phyloP scores from a whole-genome alignment of 306 rosid species.

The Citrullus mucosospermus region DNA sequence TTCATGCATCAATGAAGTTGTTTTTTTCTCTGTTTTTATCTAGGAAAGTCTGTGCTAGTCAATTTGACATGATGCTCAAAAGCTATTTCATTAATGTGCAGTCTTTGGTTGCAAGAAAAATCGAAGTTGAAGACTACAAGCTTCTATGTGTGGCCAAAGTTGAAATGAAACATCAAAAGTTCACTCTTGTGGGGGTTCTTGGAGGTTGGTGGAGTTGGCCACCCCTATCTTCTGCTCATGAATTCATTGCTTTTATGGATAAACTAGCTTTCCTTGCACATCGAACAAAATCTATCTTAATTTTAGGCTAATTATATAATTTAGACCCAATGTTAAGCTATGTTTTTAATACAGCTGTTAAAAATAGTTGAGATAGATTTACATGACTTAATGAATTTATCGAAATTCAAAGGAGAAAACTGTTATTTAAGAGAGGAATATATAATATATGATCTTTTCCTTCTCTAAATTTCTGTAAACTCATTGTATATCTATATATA shows the following conservation, averaged over 20 bases:
- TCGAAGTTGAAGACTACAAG: slow-evolving; percentile 64
- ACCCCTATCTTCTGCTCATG: slow-evolving; percentile 8
- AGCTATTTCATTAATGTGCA: slow-evolving; percentile 11
- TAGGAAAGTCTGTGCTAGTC: no score
- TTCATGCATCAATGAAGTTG: no score
- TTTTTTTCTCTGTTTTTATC: no score
- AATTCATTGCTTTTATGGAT: slow-evolving; percentile 18
- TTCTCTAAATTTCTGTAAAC: no score
- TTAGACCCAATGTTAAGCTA: background rate
- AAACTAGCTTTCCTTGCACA: slow-evolving; percentile 8
- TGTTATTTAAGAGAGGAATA: no score
- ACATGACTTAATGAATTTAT: no score
- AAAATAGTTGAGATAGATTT: no score
- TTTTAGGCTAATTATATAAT: no score
- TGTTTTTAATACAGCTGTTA: no score
- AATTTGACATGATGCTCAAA: background rate
- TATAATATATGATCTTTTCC: no score
- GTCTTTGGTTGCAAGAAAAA: slow-evolving; percentile 58
- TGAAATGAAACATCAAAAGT: slow-evolving; percentile 36
- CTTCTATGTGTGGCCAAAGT: slow-evolving; percentile 50
- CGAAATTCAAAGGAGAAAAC: no score
- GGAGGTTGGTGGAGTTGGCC: slow-evolving; percentile 76
- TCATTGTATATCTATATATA: no score
- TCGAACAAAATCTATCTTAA: background rate
- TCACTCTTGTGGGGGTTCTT: slow-evolving; percentile 57